A percentile compares a stretch with the other conserved stretches of the same genome.
Conservation (phyloP, 805 yeast genomes). For the Barnettozyma populi region DNA sequence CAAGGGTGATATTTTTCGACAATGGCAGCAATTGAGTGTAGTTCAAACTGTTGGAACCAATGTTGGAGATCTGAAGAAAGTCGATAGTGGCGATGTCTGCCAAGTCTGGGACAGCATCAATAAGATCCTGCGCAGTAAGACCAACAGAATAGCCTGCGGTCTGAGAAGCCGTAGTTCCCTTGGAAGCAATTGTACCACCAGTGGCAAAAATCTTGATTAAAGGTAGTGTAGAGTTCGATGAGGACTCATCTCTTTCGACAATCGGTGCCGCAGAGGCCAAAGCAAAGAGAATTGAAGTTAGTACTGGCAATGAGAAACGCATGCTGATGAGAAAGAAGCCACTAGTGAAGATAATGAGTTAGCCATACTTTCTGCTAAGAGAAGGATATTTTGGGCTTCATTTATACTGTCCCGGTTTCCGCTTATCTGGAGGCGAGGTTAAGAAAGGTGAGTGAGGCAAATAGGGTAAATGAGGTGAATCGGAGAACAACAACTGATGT, state of each 20-base stretch:
- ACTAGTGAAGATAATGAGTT: too few relatives aligned
- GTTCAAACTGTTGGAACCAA: constrained; percentile 54
- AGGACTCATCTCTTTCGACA: constrained; percentile 1
- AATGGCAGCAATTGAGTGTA: constrained; percentile 40
- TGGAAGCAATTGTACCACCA: constrained; percentile 57
- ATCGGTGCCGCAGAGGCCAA: neutral
- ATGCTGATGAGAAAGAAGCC: neutral
- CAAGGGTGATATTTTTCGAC: constrained; percentile 40
- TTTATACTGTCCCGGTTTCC: too few relatives aligned
- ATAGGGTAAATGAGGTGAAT: too few relatives aligned
- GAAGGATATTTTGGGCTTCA: too few relatives aligned
- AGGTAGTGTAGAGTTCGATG: constrained; percentile 15
- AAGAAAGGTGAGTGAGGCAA: too few relatives aligned
- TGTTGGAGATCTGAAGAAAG: constrained; percentile 33
- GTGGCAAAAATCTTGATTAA: constrained; percentile 47
- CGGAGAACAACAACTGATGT: too few relatives aligned
- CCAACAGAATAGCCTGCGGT: constrained; percentile 53
- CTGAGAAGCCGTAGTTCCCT: constrained; percentile 39
- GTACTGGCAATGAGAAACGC: neutral
- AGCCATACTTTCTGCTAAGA: too few relatives aligned
- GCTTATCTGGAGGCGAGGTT: too few relatives aligned
- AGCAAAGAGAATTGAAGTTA: neutral
- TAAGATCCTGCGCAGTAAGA: constrained; percentile 44
- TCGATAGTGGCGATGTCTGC: constrained; percentile 48
- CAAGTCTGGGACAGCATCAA: constrained; percentile 51